Base-by-base conservation (phyloP, 1,139 yeast genomes). In the Schizosaccharomyces versatilis region DNA sequence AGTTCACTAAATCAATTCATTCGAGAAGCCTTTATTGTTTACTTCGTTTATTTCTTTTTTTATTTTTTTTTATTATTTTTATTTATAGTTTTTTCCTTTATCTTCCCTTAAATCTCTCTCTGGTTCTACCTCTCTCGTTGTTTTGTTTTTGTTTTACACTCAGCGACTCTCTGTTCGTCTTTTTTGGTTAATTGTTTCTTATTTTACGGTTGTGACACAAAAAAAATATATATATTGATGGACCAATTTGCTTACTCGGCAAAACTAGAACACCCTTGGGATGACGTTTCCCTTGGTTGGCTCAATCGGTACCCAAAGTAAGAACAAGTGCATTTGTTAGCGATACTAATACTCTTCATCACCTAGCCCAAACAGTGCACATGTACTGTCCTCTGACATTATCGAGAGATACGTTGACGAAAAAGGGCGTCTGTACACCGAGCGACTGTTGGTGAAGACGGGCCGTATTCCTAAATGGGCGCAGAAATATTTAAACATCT, bases 351-450 rank as follows among this genome's bases (percentile, higher is more conserved):
- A 24, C 9, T 12, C 12, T 49, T 1, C 36, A 17, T 14, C 24
- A 44, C 14, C 14, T 49, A 64, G 66, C 64, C 97, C 97, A 2
- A 85, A 74, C 64, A 81, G 96, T 44, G 70, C 78, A n/a, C 96
- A 88, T 69, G 96, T 88, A 7, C 70, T 81, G 52, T 81, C 94
- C n/a, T 80, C 80, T 42, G 97, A 88, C 65, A 83, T 94, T 1
- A 66, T 84, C 24, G 79, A 78, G 52, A 71, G 71, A 52, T 68
- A 70, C 59, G 72, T 81, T 36, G 88, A 81, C 61, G 64, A 66
- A 0, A 68, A 76, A 15, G 94, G 94, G 17, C 71, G 78, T 55
- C 72, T 86, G 54, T 75, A 78, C 61, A 78, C 84, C 41, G 84
- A 93, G 9, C 74, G 90, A 62, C 69, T 88, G 52, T 78, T 88